Percentiles rank a stretch among this genome's conserved stretches.
Evolutionary conservation across 169 alveolate species (phyloP).

Genomic region (Plasmodium reichenowi): DNA sequence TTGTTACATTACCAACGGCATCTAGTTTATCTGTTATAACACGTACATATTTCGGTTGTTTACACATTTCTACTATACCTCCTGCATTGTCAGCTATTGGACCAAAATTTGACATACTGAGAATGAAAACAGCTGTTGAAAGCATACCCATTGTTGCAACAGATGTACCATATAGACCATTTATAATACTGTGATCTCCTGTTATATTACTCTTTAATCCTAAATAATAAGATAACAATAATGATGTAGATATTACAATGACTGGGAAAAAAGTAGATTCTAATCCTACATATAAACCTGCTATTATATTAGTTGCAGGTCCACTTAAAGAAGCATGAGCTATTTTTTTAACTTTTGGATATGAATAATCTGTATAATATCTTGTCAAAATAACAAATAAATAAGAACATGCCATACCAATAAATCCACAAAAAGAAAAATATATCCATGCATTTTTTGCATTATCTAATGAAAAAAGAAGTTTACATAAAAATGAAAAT

Average conservation of each 20-base stretch:
- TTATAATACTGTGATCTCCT: slow-evolving; percentile 35
- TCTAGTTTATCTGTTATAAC: slow-evolving; percentile 89
- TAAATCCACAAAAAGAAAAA: slow-evolving; percentile 84
- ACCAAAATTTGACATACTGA: slow-evolving; percentile 89
- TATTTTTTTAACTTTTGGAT: slow-evolving; percentile 85
- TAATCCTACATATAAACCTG: slow-evolving; percentile 87
- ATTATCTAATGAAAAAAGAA: slow-evolving; percentile 74
- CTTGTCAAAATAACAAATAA: slow-evolving; percentile 90
- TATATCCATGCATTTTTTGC: slow-evolving; percentile 79
- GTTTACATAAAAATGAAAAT: slow-evolving; percentile 83
- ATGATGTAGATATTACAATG: slow-evolving; percentile 79
- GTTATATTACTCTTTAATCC: slow-evolving; percentile 64
- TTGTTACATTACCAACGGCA: slow-evolving; percentile 92
- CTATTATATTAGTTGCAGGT: slow-evolving; percentile 91
- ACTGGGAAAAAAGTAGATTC: slow-evolving; percentile 87
- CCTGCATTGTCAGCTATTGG: slow-evolving; percentile 94
- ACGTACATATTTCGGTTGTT: slow-evolving; percentile 86
- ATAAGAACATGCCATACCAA: slow-evolving; percentile 89
- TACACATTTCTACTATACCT: slow-evolving; percentile 90
- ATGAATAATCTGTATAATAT: slow-evolving; percentile 92
- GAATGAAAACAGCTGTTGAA: slow-evolving; percentile 85
- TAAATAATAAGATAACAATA: slow-evolving; percentile 80
- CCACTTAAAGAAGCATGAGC: slow-evolving; percentile 90
- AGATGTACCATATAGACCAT: slow-evolving; percentile 91
- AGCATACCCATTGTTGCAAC: slow-evolving; percentile 93